These are phyloP conservation scores for Pleurotus giganteus DNA, from an alignment of 768 basidiomycete genomes.

Conservation along the genomic window DNA sequence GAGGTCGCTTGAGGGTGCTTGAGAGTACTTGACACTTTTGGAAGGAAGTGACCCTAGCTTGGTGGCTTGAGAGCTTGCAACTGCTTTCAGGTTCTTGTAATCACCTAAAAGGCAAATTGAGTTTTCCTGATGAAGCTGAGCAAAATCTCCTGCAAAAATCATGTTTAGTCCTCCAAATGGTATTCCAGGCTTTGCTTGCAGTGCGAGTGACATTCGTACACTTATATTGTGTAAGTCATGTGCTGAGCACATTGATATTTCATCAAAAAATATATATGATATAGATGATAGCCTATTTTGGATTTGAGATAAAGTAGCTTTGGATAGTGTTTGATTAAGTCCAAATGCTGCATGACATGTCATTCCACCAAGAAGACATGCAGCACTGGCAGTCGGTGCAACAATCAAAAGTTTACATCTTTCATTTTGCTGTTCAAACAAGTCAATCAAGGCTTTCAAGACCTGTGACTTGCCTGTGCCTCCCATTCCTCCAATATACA, in stretches of 20 bases:
- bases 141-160: slow-evolving; percentile 37
- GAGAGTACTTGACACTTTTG: no score
- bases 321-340: background rate
- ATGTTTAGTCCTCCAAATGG: slow-evolving; percentile 31
- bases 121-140: no score
- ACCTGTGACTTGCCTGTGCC: slow-evolving; percentile 33
- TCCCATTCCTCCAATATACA: slow-evolving; percentile 33
- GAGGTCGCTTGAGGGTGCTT: no score
- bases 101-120: no score
- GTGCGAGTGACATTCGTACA: slow-evolving; percentile 19
- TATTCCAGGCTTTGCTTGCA: slow-evolving; percentile 9
- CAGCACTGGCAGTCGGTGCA: slow-evolving; percentile 25
- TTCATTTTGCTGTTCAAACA: slow-evolving; percentile 24
- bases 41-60: no score
- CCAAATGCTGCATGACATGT: slow-evolving; percentile 22
- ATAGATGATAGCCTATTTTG: slow-evolving; percentile 20
- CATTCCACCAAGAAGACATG: slow-evolving; percentile 20
- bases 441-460: slow-evolving; percentile 21
- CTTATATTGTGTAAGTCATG: slow-evolving; percentile 28
- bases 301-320: background rate
- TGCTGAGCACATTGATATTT: slow-evolving; percentile 39
- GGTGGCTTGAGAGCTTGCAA: no score
- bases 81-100: no score
- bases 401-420: slow-evolving; percentile 22
- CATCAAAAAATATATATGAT: slow-evolving; percentile 37